Conservation (phyloP, 257 asterid genomes). For the Misopates orontium region DNA sequence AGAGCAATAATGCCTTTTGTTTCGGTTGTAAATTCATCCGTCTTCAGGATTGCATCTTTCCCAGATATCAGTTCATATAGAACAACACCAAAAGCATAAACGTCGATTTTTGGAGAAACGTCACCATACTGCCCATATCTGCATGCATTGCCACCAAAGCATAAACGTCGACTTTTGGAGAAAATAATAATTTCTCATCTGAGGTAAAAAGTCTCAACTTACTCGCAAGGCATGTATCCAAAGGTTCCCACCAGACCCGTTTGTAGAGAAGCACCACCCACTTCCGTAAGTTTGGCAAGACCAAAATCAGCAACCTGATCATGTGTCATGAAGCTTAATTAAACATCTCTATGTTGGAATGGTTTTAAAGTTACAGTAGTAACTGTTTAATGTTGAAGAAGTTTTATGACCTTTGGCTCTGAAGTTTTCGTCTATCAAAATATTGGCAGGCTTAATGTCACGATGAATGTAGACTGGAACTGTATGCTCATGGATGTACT, state of each 20-base stretch:
- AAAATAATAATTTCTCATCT: too few relatives aligned
- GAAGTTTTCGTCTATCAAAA: constrained; percentile 67
- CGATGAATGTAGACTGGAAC: constrained; percentile 89
- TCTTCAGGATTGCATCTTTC: constrained; percentile 65
- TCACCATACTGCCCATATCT: constrained; percentile 88
- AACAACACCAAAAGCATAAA: constrained; percentile 87
- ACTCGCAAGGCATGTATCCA: constrained; percentile 95
- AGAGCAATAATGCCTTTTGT: constrained; percentile 71
- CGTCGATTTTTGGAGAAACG: constrained; percentile 72
- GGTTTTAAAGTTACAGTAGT: not conserved
- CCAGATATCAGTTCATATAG: constrained; percentile 76
- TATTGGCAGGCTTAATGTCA: constrained; percentile 77
- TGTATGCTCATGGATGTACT: constrained; percentile 90
- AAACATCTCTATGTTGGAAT: too few relatives aligned
- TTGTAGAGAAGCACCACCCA: constrained; percentile 67
- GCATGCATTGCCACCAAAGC: constrained; percentile 7
- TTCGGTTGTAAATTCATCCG: constrained; percentile 57
- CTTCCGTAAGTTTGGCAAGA: constrained; percentile 73
- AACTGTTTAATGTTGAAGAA: not conserved
- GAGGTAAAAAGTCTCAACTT: constrained; percentile 16
- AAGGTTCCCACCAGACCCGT: constrained; percentile 87
- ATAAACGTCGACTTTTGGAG: not conserved
- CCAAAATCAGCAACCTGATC: constrained; percentile 93
- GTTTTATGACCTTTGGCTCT: constrained; percentile 67
- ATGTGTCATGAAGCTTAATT: constrained; percentile 13